A percentile compares a stretch with the other conserved stretches of the same genome.
Conservation (phyloP, 2,329 filamentous ascomycete genomes). For the Trematosphaeria pertusa region DNA sequence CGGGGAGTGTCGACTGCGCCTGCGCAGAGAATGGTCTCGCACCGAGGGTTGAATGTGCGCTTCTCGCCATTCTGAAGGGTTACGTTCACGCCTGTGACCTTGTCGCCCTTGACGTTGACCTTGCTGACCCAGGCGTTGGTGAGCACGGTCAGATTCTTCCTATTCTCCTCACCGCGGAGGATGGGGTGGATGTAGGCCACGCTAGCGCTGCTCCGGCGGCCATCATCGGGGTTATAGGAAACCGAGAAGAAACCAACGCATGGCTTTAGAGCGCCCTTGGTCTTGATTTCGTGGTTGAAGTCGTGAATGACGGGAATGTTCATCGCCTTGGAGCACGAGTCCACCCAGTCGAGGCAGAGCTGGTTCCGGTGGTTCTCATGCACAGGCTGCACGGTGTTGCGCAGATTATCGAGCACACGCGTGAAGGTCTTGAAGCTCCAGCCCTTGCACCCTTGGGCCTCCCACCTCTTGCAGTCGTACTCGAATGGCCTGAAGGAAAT, state of each 20-base stretch:
- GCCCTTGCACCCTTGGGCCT: constrained; percentile 78
- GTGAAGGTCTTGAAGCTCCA: constrained; percentile 89
- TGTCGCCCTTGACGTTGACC: constrained; percentile 73
- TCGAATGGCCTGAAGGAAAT: constrained; percentile 92
- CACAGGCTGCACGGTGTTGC: constrained; percentile 89
- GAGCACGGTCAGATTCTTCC: constrained; percentile 83
- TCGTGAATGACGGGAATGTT: constrained; percentile 82
- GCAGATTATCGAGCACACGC: constrained; percentile 80
- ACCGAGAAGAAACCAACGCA: constrained; percentile 91
- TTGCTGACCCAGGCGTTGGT: constrained; percentile 89
- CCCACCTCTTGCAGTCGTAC: constrained; percentile 87
- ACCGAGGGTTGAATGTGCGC: constrained; percentile 65
- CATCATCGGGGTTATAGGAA: constrained; percentile 88
- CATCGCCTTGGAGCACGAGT: constrained; percentile 78
- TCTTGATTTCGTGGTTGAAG: constrained; percentile 84
- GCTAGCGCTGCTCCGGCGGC: constrained; percentile 81
- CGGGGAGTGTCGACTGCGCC: constrained; percentile 84
- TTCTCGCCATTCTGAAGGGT: constrained; percentile 67
- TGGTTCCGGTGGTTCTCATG: constrained; percentile 87
- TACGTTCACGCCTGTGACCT: constrained; percentile 76
- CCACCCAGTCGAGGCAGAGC: constrained; percentile 88
- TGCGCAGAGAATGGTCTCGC: constrained; percentile 80
- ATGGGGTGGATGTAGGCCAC: constrained; percentile 95
- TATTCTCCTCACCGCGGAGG: constrained; percentile 79
- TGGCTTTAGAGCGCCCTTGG: constrained; percentile 73